A percentile compares a stretch with the other conserved stretches of the same genome.
Evolutionary conservation across 768 basidiomycete species (phyloP).

Genomic region (Coprinopsis sp.): DNA sequence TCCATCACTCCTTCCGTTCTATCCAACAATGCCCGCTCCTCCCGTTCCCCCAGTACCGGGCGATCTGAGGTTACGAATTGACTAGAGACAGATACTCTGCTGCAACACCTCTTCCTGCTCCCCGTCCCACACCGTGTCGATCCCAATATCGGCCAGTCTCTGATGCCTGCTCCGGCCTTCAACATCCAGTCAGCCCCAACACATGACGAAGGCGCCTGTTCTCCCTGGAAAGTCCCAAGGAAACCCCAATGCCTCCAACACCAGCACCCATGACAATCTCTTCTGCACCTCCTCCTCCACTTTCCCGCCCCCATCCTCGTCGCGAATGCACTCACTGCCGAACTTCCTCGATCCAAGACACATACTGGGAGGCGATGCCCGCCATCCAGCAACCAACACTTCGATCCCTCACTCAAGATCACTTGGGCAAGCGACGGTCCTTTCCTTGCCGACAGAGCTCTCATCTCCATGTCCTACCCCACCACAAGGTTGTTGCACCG

Average conservation of each 20-base stretch:
- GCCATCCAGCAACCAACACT: constrained; percentile 49
- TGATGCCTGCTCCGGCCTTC: background rate
- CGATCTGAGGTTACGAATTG: background rate
- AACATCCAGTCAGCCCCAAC: constrained; percentile 11
- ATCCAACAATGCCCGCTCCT: no score
- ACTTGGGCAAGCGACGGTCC: constrained; percentile 83
- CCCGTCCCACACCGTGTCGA: constrained; percentile 2
- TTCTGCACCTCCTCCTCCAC: constrained; percentile 17
- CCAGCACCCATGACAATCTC: constrained; percentile 19
- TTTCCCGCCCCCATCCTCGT: constrained; percentile 48
- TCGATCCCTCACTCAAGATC: constrained; percentile 59
- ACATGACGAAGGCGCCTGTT: constrained; percentile 11
- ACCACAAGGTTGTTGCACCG: background rate
- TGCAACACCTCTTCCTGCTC: background rate
- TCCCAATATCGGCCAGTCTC: constrained; percentile 1
- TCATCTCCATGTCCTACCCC: constrained; percentile 9
- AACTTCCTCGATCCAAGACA: constrained; percentile 60
- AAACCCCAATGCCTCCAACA: constrained; percentile 9
- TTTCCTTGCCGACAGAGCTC: constrained; percentile 65
- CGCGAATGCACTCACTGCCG: constrained; percentile 56
- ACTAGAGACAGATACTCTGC: constrained; percentile 1
- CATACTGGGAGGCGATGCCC: constrained; percentile 48
- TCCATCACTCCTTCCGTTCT: no score
- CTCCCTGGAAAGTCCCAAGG: constrained; percentile 14
- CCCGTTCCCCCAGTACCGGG: background rate